Conservation (phyloP, 202 grass and related monocot genomes). For the Digitaria exilis region DNA sequence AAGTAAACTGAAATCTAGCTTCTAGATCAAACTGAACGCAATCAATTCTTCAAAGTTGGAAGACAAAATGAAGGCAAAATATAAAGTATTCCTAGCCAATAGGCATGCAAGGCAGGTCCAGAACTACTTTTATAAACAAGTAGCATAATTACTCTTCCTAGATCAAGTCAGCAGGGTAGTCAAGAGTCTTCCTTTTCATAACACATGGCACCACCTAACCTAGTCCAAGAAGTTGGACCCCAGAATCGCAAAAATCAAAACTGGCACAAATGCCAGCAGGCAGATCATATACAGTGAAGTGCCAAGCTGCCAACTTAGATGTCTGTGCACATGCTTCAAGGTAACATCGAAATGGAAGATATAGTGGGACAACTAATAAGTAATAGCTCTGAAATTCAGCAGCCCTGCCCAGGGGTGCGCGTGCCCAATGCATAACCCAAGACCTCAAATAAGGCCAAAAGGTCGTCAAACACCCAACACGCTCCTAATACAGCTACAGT, state of each 20-base stretch:
- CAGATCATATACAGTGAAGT: constrained; percentile 1
- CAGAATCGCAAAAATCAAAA: neutral
- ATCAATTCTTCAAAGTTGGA: neutral
- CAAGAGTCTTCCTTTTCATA: neutral
- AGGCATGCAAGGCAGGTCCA: neutral
- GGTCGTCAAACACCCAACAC: neutral
- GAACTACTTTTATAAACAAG: neutral
- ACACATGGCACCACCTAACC: neutral
- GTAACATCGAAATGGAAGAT: neutral
- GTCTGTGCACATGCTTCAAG: neutral
- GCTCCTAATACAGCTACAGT: neutral
- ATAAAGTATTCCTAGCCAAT: neutral
- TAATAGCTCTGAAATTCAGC: neutral
- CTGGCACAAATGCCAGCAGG: neutral
- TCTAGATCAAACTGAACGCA: neutral
- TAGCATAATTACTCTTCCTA: constrained; percentile 12
- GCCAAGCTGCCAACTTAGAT: neutral
- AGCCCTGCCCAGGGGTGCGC: neutral
- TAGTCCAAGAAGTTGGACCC: neutral
- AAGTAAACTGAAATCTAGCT: neutral
- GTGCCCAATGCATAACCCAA: neutral
- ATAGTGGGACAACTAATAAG: neutral
- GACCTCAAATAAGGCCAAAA: neutral
- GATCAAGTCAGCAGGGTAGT: constrained; percentile 22
- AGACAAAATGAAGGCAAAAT: neutral